Evolutionary conservation across 1,284 basidiomycete species (phyloP).

Genomic region (Vanrija pseudolonga): DNA sequence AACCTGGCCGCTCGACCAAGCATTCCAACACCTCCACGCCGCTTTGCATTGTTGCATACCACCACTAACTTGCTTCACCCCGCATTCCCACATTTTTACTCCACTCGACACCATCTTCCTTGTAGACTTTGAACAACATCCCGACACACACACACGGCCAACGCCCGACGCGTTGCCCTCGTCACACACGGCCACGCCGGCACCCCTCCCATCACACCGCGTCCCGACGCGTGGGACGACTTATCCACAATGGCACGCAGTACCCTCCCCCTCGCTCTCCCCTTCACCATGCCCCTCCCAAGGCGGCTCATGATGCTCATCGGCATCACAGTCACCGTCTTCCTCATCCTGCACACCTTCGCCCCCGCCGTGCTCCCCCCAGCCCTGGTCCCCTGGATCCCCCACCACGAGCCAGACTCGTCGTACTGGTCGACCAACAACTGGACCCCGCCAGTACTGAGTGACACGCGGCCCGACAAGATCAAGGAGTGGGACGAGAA

Average conservation of each 20-base stretch:
- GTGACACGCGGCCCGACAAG: slow-evolving; percentile 25
- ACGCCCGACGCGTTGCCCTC: neutral
- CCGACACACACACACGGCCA: neutral
- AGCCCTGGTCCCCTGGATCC: slow-evolving; percentile 26
- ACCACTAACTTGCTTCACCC: too few relatives aligned
- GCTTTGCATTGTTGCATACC: too few relatives aligned
- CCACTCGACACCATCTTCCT: too few relatives aligned
- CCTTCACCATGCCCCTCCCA: slow-evolving; percentile 26
- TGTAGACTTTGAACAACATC: too few relatives aligned
- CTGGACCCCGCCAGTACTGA: slow-evolving; percentile 43
- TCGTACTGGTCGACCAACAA: slow-evolving; percentile 37
- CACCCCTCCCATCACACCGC: neutral
- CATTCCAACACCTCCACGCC: too few relatives aligned
- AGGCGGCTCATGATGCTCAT: slow-evolving; percentile 33
- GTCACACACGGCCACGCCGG: neutral
- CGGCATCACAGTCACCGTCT: slow-evolving; percentile 23
- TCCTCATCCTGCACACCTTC: slow-evolving; percentile 41
- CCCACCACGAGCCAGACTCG: slow-evolving; percentile 37
- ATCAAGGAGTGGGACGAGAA: slow-evolving; percentile 46
- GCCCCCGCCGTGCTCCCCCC: slow-evolving; percentile 36
- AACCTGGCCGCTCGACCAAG: too few relatives aligned
- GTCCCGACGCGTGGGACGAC: neutral
- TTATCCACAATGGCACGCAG: neutral
- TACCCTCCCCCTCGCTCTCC: neutral
- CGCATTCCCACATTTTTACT: too few relatives aligned